A percentile compares a stretch with the other conserved stretches of the same genome.
phyloP scores from a whole-genome alignment of 306 rosid species.

The Vachellia pachyceras region DNA sequence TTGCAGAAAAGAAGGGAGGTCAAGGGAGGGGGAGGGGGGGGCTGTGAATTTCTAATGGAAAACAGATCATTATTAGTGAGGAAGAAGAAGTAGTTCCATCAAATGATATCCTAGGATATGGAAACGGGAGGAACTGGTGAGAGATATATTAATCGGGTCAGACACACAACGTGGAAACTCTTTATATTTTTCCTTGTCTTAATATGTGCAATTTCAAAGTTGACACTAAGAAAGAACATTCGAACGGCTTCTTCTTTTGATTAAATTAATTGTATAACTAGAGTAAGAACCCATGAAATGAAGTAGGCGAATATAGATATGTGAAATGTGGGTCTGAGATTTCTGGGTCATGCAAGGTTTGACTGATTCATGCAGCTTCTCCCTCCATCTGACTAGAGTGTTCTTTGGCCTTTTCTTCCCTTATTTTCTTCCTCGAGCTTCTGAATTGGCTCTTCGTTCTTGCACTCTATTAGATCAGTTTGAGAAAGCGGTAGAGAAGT shows the following conservation, averaged over 20 bases:
- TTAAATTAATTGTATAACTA: neutral
- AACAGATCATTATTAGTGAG: neutral
- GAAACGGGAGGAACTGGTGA: neutral
- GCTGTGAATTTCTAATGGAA: too few relatives aligned
- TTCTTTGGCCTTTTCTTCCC: conserved; percentile 68
- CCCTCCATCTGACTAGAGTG: conserved; percentile 45
- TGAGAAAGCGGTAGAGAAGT: too few relatives aligned
- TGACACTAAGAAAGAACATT: conserved; percentile 16
- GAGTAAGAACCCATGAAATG: neutral
- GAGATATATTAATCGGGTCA: conserved; percentile 27
- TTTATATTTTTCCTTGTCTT: neutral
- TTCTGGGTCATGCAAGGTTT: conserved; percentile 57
- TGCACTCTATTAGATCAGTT: too few relatives aligned
- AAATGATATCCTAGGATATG: neutral
- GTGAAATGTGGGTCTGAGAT: conserved; percentile 38
- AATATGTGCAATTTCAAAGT: conserved; percentile 27
- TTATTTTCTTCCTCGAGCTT: too few relatives aligned
- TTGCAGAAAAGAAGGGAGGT: conserved; percentile 55
- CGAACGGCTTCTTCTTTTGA: conserved; percentile 22
- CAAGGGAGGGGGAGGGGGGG: conserved; percentile 9
- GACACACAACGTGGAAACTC: conserved; percentile 33
- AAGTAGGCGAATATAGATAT: neutral
- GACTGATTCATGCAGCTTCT: conserved; percentile 33
- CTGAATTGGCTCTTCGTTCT: too few relatives aligned
- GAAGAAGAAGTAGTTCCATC: neutral